phyloP scores from a whole-genome alignment of 2,329 filamentous ascomycete genomes.

The Colletotrichum spinosum region DNA sequence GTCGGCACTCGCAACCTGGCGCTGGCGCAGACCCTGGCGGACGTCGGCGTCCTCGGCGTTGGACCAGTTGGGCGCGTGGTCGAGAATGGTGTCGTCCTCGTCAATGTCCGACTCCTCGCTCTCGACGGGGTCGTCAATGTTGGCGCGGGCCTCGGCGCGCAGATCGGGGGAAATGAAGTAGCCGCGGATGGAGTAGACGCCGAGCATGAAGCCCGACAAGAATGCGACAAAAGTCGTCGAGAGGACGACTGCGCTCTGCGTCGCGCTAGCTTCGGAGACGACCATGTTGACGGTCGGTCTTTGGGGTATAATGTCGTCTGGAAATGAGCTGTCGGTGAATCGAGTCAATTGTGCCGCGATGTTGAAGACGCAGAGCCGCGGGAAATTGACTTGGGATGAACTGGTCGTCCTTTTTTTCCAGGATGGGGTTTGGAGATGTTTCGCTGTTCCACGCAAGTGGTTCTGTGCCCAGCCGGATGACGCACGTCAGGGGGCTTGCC shows the following conservation, averaged over 20 bases:
- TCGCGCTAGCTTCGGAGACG: constrained; percentile 19
- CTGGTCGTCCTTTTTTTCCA: constrained; percentile 25
- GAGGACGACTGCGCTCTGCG: constrained; percentile 63
- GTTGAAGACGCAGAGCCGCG: background rate
- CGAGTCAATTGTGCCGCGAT: background rate
- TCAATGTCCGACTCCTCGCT: constrained; percentile 77
- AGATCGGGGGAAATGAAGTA: constrained; percentile 69
- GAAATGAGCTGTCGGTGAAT: background rate
- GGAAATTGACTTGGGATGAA: constrained; percentile 15
- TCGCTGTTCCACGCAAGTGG: background rate
- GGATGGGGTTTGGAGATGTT: constrained; percentile 23
- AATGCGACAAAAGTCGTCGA: constrained; percentile 80
- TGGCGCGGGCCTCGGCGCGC: constrained; percentile 66
- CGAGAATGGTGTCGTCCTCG: constrained; percentile 68
- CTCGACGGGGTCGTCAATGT: constrained; percentile 71
- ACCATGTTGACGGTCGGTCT: background rate
- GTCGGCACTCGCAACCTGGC: constrained; percentile 49
- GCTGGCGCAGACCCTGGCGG: constrained; percentile 64
- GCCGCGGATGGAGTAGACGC: constrained; percentile 75
- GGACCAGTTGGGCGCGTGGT: constrained; percentile 76
- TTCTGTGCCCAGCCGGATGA: constrained; percentile 31
- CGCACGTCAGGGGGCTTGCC: constrained; percentile 35
- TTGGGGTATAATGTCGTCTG: too few species aligned
- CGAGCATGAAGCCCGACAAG: constrained; percentile 83
- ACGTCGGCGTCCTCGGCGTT: constrained; percentile 71